Evolutionary conservation across 306 rosid species (phyloP), one percentile per base, ranked within the genome.

Genomic region (Lablab purpureus): DNA sequence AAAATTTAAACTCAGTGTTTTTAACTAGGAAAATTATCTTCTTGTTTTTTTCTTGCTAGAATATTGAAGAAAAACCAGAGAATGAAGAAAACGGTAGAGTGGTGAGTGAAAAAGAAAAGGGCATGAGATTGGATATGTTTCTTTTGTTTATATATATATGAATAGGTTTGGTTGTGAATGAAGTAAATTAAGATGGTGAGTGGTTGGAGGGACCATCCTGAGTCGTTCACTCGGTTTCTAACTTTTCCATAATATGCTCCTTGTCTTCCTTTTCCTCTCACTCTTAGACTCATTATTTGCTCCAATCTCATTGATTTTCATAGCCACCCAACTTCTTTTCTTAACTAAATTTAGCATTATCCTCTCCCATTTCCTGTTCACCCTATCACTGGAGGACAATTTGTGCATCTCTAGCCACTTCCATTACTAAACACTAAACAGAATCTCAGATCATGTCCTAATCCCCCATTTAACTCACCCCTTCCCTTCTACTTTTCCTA

Each of bases 241-340:
- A 58, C 85, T 86, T 90, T 90, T 89, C 84, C 90, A 68, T 84
- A 88, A 85, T 89, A 85, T 91, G 91, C 94, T 85, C 81, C 76
- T 62, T 88, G 94, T 89, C 92, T 66, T 80, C 83, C 78, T 69
- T 86, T 87, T 80, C 73, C 86, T 89, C 89, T 75, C 15, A 36
- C 84, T 70, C 73, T 63, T 80, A 50, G n/a, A 81, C 88, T 79
- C 84, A 76, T 73, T 14, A 79, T 84, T 83, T 81, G 66, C 22
- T 67, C 62, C 82, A 45, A 86, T 12, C 37, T 28, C 63, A 71
- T 89, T 80, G 56, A 67, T 75, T 89, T 86, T 47, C 83, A 71
- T 51, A 54, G 80, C 72, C 67, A 22, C 68, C 68, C 62, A 32
- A 37, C 37, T 76, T 71, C 22, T 36, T 71, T 43, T 10, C 41